Percentiles rank a stretch among this genome's conserved stretches.
These are phyloP conservation scores for Aureoboletus auriporus DNA, from an alignment of 768 basidiomycete genomes.

Conservation along the genomic window DNA sequence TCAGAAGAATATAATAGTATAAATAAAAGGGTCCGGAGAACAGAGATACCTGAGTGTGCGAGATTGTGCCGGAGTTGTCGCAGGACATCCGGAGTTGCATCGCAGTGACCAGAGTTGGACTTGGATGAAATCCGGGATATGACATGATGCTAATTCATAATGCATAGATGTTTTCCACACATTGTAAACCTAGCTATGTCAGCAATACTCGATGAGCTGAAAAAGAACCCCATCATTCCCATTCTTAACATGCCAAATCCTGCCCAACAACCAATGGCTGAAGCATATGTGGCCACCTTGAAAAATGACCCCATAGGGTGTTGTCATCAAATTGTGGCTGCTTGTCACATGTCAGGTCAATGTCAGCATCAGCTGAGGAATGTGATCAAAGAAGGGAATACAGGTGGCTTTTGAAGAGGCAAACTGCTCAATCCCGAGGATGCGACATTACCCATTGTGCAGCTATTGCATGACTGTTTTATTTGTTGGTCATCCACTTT, in stretches of 20 bases:
- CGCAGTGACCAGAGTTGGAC: too few relatives aligned
- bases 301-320: neutral
- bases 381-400: neutral
- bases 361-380: neutral
- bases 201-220: neutral
- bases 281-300: neutral
- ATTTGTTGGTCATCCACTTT: neutral
- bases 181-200: neutral
- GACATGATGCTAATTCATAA: too few relatives aligned
- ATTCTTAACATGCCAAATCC: neutral
- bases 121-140: too few relatives aligned
- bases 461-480: neutral
- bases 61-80: too few relatives aligned
- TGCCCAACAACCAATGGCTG: neutral
- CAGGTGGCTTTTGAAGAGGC: neutral
- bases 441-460: neutral
- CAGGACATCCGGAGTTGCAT: too few relatives aligned
- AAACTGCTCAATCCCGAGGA: neutral
- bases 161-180: neutral
- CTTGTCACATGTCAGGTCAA: neutral
- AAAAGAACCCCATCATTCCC: neutral
- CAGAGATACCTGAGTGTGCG: too few relatives aligned
- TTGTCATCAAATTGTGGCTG: neutral
- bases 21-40: too few relatives aligned
- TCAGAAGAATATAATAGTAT: too few relatives aligned